Percentiles rank a stretch among this genome's conserved stretches.
These are phyloP conservation scores for Fraxinus sp. DNA, from an alignment of 305 asterid species.

Conservation along the genomic window DNA sequence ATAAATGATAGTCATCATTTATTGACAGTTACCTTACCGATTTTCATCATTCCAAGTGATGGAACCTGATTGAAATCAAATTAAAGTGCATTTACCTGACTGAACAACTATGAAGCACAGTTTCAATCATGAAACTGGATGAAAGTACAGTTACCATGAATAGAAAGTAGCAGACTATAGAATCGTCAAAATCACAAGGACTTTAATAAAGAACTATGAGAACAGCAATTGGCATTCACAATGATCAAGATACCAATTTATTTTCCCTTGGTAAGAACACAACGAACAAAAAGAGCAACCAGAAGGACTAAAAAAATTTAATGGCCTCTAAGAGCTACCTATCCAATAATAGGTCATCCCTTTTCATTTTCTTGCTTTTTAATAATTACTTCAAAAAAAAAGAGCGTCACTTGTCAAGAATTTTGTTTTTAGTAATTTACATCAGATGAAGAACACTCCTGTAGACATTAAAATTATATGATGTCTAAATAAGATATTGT, in stretches of 20 bases:
- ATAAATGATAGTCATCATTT: not conserved
- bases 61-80: not conserved
- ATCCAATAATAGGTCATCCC: not conserved
- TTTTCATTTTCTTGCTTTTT: not conserved
- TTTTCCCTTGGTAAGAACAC: not conserved
- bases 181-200: not conserved
- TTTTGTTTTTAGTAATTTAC: not conserved
- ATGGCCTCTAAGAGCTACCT: not conserved
- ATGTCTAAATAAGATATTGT: constrained; percentile 5
- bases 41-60: not conserved
- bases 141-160: not conserved
- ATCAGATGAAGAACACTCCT: constrained; percentile 9
- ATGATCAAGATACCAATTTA: not conserved
- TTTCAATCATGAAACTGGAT: not conserved
- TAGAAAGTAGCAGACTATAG: not conserved
- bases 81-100: not conserved
- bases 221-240: not conserved
- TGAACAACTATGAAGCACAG: not conserved
- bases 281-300: not conserved
- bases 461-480: constrained; percentile 7
- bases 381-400: not conserved
- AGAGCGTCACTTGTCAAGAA: not conserved
- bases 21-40: not conserved
- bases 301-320: not conserved
- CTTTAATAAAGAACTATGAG: constrained; percentile 4